Evolutionary conservation across 129 eudicot genomes (phyloP).

Genomic region (Dittrichia graveolens): DNA sequence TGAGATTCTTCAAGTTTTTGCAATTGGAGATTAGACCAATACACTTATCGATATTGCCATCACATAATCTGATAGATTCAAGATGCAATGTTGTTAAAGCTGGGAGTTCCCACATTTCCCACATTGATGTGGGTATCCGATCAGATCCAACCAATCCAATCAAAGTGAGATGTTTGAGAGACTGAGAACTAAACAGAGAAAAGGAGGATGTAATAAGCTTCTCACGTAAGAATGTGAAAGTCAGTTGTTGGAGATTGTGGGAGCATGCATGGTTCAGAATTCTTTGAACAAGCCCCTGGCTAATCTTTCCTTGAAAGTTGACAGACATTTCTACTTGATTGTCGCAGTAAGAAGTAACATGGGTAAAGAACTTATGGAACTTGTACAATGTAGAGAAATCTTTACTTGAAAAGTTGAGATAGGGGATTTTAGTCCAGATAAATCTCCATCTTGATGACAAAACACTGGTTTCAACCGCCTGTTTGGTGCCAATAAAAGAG

Average conservation of each 20-base stretch:
- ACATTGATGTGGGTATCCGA: background rate
- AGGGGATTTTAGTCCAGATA: conserved; percentile 2
- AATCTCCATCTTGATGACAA: conserved; percentile 21
- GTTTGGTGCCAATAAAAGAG: background rate
- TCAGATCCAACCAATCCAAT: background rate
- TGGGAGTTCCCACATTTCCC: background rate
- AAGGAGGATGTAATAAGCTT: background rate
- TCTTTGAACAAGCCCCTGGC: background rate
- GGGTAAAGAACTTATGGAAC: conserved; percentile 14
- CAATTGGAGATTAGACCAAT: conserved; percentile 11
- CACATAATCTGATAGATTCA: background rate
- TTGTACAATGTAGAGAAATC: background rate
- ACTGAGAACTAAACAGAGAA: background rate
- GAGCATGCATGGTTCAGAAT: conserved; percentile 8
- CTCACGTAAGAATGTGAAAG: background rate
- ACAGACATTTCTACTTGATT: background rate
- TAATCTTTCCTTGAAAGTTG: background rate
- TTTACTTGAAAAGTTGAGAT: background rate
- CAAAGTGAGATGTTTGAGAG: background rate
- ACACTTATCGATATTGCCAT: background rate
- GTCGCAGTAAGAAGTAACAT: background rate
- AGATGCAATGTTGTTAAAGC: conserved; percentile 5
- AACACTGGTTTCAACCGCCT: background rate
- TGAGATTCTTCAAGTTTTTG: conserved; percentile 23
- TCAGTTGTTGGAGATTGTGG: conserved; percentile 13